Evolutionary conservation across 805 yeast genomes (phyloP).

Genomic region (Yarrowia sp.): DNA sequence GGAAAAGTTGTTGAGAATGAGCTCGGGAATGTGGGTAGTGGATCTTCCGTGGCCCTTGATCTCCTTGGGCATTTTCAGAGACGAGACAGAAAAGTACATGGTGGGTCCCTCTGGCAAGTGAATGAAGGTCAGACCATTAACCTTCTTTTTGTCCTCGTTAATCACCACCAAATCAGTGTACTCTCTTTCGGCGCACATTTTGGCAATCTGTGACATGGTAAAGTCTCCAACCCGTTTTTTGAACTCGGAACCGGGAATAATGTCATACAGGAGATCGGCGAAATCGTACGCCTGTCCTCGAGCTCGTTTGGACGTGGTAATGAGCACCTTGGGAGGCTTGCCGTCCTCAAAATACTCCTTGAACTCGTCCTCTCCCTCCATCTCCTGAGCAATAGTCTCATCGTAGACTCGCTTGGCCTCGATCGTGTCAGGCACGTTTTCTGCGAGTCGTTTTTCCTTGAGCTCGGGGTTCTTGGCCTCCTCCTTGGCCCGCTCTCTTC

Average conservation of each 20-base stretch:
- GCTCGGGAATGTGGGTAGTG: slow-evolving; percentile 87
- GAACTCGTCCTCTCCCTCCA: slow-evolving; percentile 52
- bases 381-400: slow-evolving; percentile 60
- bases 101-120: slow-evolving; percentile 96
- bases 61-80: slow-evolving; percentile 67
- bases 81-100: slow-evolving; percentile 80
- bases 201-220: slow-evolving; percentile 81
- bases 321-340: slow-evolving; percentile 75
- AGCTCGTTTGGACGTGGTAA: slow-evolving; percentile 87
- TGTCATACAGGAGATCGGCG: slow-evolving; percentile 78
- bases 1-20: slow-evolving; percentile 85
- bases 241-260: slow-evolving; percentile 81
- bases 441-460: slow-evolving; percentile 71
- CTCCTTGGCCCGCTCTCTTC: slow-evolving; percentile 82
- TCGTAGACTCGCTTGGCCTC: slow-evolving; percentile 82
- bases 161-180: slow-evolving; percentile 85
- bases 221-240: slow-evolving; percentile 83
- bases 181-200: slow-evolving; percentile 73
- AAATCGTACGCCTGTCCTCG: slow-evolving; percentile 84
- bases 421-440: slow-evolving; percentile 76
- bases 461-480: slow-evolving; percentile 81
- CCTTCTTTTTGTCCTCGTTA: slow-evolving; percentile 90
- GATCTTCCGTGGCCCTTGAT: slow-evolving; percentile 88
- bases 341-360: slow-evolving; percentile 51
- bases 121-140: slow-evolving; percentile 87